phyloP scores from a whole-genome alignment of 208 protist species.

The Dictyostelium gargantuum region DNA sequence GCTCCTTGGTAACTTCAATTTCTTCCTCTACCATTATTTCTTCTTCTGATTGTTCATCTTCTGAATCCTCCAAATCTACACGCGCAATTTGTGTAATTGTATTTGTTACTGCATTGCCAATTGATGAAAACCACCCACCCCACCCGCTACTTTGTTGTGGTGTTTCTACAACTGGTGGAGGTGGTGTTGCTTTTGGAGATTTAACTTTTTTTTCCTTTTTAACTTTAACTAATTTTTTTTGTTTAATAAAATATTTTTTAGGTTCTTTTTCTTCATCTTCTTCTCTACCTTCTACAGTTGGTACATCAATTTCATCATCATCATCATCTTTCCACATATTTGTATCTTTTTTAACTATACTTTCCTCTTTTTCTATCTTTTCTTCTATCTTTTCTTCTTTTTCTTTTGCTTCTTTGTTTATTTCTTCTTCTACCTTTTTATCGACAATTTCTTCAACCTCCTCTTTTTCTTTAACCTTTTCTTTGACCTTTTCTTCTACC shows the following conservation, averaged over 20 bases:
- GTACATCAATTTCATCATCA: neutral
- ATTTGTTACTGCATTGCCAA: slow-evolving; percentile 35
- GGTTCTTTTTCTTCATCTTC: neutral
- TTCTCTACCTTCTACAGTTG: neutral
- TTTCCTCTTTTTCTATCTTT: neutral
- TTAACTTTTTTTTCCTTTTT: neutral
- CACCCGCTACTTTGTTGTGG: neutral
- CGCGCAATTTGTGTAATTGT: slow-evolving; percentile 18
- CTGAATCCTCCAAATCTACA: slow-evolving; percentile 5
- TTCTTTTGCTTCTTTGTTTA: neutral
- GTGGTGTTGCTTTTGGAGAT: neutral
- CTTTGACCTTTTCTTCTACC: neutral
- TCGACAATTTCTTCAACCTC: neutral
- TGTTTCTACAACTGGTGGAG: neutral
- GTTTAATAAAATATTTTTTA: neutral
- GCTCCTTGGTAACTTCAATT: neutral
- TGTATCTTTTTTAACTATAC: no score
- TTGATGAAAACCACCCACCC: slow-evolving; percentile 51
- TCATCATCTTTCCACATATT: neutral
- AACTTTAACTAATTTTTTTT: neutral
- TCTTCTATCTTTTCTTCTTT: neutral
- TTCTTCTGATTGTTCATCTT: neutral
- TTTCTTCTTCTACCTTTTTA: neutral
- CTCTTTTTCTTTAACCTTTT: neutral
- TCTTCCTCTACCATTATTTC: neutral